Base-by-base conservation (phyloP, 495 filamentous ascomycete genomes). In the Aspergillus cavernicola region DNA sequence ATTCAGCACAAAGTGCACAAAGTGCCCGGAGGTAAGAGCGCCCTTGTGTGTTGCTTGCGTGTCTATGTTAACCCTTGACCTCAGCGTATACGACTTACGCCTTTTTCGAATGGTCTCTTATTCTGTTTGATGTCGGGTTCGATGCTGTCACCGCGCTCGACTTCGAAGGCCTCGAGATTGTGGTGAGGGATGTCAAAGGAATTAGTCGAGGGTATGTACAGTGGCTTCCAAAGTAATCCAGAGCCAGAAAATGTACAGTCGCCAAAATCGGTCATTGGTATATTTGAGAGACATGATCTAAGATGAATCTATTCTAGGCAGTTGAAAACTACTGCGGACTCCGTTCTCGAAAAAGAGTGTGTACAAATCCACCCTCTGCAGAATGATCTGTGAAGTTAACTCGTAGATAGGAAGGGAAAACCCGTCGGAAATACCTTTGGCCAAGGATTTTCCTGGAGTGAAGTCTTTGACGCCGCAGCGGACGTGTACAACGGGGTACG, bases 1-100 rank as follows among this genome's bases (percentile, higher is more conserved):
- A 95, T 99, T 60, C 95, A 99, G 64, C 93, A 99, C 75, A 99
- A 98, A 70, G 87, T 99, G 39, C 91, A 97, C 66, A 90, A 86
- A 56, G 83, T 97, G 53, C 72, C 95, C 36, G 93, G 93, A 84
- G 93, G 93, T 97, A 77, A 73, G 84, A 68, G 49, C 48, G 32
- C 2, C 24, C 20, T 20, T 39, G 19, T 23, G 19, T 9, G 7
- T 22, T 20, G 3, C 4, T 16, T 8, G 8, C 31, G 18, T 20
- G 7, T 24, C 13, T 20, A 40, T 40, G n/a, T 9, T 54, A 32
- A 54, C 28, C 0, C 8, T 47, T 15, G 10, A 3, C 13, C 32
- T 13, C 18, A 97, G 93, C 93, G 19, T 99, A 99, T 67, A 97
- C 93, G n/a, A 96, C 79, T 33, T 99, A 99, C 69, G 84, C 93